Conservation (phyloP, 345 rosid genomes). For the Raphanus raphanistrum region DNA sequence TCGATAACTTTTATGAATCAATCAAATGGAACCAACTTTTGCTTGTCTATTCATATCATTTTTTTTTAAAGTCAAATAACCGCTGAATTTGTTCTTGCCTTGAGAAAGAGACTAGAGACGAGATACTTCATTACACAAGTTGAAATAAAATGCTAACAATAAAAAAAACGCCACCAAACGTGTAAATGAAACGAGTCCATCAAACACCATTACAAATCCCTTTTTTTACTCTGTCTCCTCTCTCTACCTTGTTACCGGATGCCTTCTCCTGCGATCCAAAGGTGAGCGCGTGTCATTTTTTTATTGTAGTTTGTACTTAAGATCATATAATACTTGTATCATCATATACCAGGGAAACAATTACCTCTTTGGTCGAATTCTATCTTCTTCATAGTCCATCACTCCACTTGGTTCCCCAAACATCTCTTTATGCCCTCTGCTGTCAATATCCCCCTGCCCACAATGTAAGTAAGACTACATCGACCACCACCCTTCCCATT, state of each 20-base stretch:
- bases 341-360: not conserved
- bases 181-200: not conserved
- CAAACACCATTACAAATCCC: not conserved
- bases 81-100: not conserved
- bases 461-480: conserved; percentile 91
- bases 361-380: conserved; percentile 88
- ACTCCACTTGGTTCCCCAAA: conserved; percentile 96
- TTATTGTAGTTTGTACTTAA: not conserved
- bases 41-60: not conserved
- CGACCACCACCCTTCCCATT: conserved; percentile 31
- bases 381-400: conserved; percentile 89
- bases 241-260: conserved; percentile 48
- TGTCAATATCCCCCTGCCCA: conserved; percentile 81
- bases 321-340: conserved; percentile 1
- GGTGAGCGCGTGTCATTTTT: not conserved
- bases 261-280: conserved; percentile 67
- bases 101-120: not conserved
- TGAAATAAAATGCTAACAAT: not conserved
- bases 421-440: conserved; percentile 85
- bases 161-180: not conserved
- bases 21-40: not conserved
- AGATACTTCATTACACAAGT: not conserved
- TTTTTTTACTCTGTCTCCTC: not conserved
- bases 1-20: not conserved
- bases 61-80: not conserved